These are phyloP conservation scores for Metschnikowia proteae DNA, from an alignment of 805 yeast genomes.

Conservation along the genomic window DNA sequence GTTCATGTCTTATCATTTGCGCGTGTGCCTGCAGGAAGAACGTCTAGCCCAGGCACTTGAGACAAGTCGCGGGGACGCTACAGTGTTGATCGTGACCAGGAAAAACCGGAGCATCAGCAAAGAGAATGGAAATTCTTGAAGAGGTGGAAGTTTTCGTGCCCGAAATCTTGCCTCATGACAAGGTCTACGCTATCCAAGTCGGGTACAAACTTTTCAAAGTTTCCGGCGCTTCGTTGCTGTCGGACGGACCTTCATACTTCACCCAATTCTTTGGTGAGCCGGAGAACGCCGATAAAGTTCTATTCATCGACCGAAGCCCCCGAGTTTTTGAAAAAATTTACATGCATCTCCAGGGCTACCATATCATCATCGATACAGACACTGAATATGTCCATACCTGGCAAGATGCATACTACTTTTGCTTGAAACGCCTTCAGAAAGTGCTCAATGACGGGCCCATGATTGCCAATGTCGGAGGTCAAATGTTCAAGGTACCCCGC, in stretches of 20 bases:
- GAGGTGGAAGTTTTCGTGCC: conserved; percentile 47
- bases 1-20: background rate
- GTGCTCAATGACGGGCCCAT: conserved; percentile 51
- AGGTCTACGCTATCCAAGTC: conserved; percentile 65
- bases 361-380: conserved; percentile 56
- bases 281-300: conserved; percentile 36
- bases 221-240: conserved; percentile 80
- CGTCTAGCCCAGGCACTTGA: background rate
- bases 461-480: conserved; percentile 56
- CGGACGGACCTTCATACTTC: conserved; percentile 86
- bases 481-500: conserved; percentile 56
- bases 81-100: background rate
- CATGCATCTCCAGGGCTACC: conserved; percentile 78
- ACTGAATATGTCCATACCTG: conserved; percentile 58
- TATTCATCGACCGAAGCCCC: conserved; percentile 75
- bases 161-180: conserved; percentile 59
- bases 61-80: too few relatives aligned
- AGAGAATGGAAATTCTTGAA: conserved; percentile 9
- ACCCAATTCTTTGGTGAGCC: conserved; percentile 58
- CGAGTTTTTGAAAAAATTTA: conserved; percentile 62
- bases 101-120: background rate
- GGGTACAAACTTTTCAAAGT: conserved; percentile 60
- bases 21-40: conserved; percentile 4
- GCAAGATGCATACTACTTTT: conserved; percentile 71
- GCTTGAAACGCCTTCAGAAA: conserved; percentile 52